Evolutionary conservation across 108 stramenopile genomes (phyloP), one percentile per base, ranked within the genome.

Genomic region (Seminavis robusta): DNA sequence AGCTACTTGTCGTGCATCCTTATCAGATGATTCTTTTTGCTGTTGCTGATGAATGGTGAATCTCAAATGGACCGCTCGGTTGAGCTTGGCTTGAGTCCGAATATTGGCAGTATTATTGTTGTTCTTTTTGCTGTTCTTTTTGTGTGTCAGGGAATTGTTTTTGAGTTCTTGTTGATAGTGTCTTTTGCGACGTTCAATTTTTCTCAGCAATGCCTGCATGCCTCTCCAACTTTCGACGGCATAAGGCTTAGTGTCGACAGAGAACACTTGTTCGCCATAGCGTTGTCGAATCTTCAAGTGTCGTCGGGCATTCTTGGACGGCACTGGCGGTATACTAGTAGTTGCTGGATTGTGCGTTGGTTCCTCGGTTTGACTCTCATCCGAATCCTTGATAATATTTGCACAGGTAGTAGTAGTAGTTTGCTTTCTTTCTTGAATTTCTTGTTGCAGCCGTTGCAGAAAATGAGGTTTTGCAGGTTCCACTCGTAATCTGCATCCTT

Each of bases 401-500:
- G n/a, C n/a, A 19, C 19, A 41, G 53, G 31, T 11, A 15, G 13
- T 19, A 37, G 36, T 15, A 29, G 50, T 9, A 52, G 32, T 19
- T 37, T 37, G 31, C 11, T 52, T 13, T 52, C 13, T 10, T 30
- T 36, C 11, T 13, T 52, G 51, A 1, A 61, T 56, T 62, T 92
- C 86, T 52, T 69, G 32, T 52, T 68, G 77, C 31, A 92, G 45
- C 11, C 87, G 65, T 45, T 88, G 54, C 59, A 92, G 59, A 51
- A 88, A 88, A 63, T 82, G 80, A 19, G 81, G 83, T 44, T 56
- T 71, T 17, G 91, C 87, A 28, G 44, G 36, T 65, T 88, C 76
- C 3, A 92, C 83, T 21, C 60, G 29, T 10, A 92, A 43, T 33
- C 59, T 67, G 42, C 87, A 92, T 40, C 91, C 91, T 51, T 84